phyloP scores from a whole-genome alignment of 805 yeast genomes.

The Yarrowia yakushimensis region DNA sequence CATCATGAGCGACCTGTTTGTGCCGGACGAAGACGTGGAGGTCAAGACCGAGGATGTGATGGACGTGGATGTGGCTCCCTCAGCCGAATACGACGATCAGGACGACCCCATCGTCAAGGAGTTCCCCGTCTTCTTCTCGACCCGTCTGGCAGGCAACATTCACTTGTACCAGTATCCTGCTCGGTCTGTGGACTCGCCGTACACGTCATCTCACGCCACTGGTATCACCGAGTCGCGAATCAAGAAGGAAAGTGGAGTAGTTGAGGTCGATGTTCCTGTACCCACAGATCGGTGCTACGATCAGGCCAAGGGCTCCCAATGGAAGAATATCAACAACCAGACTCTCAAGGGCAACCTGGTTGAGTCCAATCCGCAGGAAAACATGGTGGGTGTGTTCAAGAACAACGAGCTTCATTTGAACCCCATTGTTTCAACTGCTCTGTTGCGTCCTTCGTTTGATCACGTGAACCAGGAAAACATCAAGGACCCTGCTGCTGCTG shows the following conservation, averaged over 20 bases:
- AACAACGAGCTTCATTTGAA: slow-evolving; percentile 54
- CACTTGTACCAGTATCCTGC: slow-evolving; percentile 61
- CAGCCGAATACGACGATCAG: not conserved
- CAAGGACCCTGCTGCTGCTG: slow-evolving; percentile 41
- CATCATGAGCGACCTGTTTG: slow-evolving; percentile 19
- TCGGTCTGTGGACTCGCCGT: slow-evolving; percentile 46
- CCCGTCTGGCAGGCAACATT: slow-evolving; percentile 36
- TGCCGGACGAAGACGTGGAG: slow-evolving; percentile 16
- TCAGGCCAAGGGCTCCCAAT: slow-evolving; percentile 54
- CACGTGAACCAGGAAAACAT: slow-evolving; percentile 61
- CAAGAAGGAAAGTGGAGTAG: slow-evolving; percentile 57
- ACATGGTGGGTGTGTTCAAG: slow-evolving; percentile 42
- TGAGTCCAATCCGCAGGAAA: slow-evolving; percentile 33
- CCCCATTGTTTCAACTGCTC: slow-evolving; percentile 66
- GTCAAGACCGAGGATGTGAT: slow-evolving; percentile 5
- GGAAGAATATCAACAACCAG: slow-evolving; percentile 62
- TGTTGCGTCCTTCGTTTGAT: slow-evolving; percentile 75
- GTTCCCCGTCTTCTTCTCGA: slow-evolving; percentile 52
- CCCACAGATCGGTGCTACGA: slow-evolving; percentile 69
- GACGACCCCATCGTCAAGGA: slow-evolving; percentile 59
- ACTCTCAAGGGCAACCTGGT: slow-evolving; percentile 64
- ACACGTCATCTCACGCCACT: slow-evolving; percentile 40
- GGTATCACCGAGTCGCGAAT: slow-evolving; percentile 47
- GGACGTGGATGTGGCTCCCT: not conserved
- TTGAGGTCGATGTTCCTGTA: slow-evolving; percentile 76